Percentiles rank a stretch among this genome's conserved stretches.
These are phyloP conservation scores for Adansonia rubrostipa DNA, from an alignment of 441 rosid genomes.

Conservation along the genomic window DNA sequence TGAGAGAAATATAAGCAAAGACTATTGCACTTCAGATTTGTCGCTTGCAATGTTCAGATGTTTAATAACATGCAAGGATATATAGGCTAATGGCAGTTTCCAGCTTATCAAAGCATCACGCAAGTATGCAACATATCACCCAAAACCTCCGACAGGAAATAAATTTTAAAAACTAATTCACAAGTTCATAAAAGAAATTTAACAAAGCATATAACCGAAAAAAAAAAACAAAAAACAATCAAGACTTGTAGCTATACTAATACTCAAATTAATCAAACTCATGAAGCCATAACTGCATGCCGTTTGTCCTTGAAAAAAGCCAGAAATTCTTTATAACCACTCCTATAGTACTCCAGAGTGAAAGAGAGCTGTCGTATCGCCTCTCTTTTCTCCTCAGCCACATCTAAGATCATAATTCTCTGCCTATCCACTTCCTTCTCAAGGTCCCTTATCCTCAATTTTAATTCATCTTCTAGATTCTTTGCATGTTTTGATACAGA, in stretches of 20 bases:
- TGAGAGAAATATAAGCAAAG: background rate
- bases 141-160: constrained; percentile 3
- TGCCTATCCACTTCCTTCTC: constrained; percentile 63
- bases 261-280: constrained; percentile 20
- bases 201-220: background rate
- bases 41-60: background rate
- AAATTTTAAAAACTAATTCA: background rate
- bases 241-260: constrained; percentile 16
- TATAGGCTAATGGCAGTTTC: background rate
- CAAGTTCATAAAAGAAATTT: background rate
- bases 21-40: background rate
- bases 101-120: background rate
- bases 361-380: constrained; percentile 84
- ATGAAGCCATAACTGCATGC: constrained; percentile 40
- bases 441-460: constrained; percentile 46
- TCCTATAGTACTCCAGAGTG: constrained; percentile 78
- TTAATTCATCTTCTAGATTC: constrained; percentile 50
- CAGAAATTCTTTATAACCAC: constrained; percentile 64
- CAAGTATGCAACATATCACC: background rate
- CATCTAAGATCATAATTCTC: constrained; percentile 46
- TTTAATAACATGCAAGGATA: background rate
- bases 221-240: constrained; percentile 2
- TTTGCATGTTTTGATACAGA: constrained; percentile 36
- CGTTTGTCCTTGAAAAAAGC: constrained; percentile 49
- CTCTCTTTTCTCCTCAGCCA: constrained; percentile 79